Conservation (phyloP, 257 asterid species). For the Solanum infundibuliforme region DNA sequence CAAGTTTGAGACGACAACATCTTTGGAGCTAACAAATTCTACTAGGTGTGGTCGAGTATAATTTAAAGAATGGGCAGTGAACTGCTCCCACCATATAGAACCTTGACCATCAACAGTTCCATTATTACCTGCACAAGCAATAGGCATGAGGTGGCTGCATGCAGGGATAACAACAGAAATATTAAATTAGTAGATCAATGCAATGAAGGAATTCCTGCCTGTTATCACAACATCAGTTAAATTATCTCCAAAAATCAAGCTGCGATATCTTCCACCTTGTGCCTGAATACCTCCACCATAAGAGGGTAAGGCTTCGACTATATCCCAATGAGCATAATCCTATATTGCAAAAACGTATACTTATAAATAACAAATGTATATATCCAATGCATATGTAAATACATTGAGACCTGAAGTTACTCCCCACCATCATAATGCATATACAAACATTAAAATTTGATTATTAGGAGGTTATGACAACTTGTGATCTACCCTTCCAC, state of each 20-base stretch:
- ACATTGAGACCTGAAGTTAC: neutral
- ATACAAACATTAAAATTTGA: neutral
- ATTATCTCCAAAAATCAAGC: constrained; percentile 48
- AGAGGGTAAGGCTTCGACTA: constrained; percentile 68
- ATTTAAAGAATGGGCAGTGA: constrained; percentile 36
- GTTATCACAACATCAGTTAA: constrained; percentile 67
- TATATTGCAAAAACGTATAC: constrained; percentile 1
- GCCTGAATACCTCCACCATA: constrained; percentile 56
- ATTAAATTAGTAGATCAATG: neutral
- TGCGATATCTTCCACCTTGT: constrained; percentile 60
- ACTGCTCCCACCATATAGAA: constrained; percentile 67
- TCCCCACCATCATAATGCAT: neutral
- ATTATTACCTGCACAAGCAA: constrained; percentile 44
- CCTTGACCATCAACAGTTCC: constrained; percentile 84
- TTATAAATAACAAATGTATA: neutral
- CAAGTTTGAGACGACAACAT: constrained; percentile 55
- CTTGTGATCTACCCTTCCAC: neutral
- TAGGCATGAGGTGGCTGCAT: neutral
- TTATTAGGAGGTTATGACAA: neutral
- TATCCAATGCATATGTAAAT: neutral
- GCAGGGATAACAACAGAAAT: neutral
- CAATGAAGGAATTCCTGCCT: constrained; percentile 17
- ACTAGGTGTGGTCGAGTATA: constrained; percentile 72
- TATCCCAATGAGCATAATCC: constrained; percentile 60
- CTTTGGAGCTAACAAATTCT: constrained; percentile 40